Conservation (phyloP, 495 filamentous ascomycete species). For the Letharia columbiana region DNA sequence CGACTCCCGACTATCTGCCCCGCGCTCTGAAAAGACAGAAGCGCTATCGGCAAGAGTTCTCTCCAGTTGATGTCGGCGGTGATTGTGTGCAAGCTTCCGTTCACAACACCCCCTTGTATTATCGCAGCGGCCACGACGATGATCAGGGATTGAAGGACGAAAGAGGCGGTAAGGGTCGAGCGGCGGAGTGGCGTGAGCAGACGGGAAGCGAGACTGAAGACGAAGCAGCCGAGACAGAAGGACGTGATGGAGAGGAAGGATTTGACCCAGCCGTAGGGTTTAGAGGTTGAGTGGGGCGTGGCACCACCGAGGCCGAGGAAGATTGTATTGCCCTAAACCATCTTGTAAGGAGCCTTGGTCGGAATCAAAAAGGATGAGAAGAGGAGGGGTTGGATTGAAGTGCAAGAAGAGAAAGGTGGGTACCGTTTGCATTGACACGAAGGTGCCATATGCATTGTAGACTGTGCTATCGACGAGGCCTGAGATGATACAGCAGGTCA, state of each 20-base stretch:
- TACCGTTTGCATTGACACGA: conserved; percentile 48
- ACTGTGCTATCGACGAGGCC: conserved; percentile 45
- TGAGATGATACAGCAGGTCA: conserved; percentile 42
- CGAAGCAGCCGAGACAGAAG: conserved; percentile 49
- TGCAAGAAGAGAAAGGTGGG: neutral
- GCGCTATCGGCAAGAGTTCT: conserved; percentile 47
- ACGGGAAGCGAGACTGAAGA: conserved; percentile 36
- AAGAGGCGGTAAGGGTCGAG: conserved; percentile 45
- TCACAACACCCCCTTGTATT: conserved; percentile 41
- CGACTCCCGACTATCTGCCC: conserved; percentile 60
- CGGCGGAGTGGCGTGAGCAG: conserved; percentile 37
- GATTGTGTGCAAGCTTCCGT: conserved; percentile 27
- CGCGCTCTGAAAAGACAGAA: conserved; percentile 63
- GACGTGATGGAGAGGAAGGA: conserved; percentile 47
- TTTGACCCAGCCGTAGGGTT: conserved; percentile 54
- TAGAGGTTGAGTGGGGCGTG: conserved; percentile 31
- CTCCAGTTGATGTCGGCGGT: conserved; percentile 28
- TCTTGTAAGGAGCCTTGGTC: neutral
- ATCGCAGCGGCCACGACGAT: conserved; percentile 51
- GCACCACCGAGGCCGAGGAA: conserved; percentile 58
- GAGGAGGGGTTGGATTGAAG: neutral
- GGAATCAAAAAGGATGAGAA: neutral
- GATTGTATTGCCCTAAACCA: conserved; percentile 47
- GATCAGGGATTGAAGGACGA: conserved; percentile 46
- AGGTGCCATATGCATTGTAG: conserved; percentile 46